These are phyloP conservation scores for Mercurialis annua DNA, from an alignment of 345 rosid genomes.

Conservation along the genomic window DNA sequence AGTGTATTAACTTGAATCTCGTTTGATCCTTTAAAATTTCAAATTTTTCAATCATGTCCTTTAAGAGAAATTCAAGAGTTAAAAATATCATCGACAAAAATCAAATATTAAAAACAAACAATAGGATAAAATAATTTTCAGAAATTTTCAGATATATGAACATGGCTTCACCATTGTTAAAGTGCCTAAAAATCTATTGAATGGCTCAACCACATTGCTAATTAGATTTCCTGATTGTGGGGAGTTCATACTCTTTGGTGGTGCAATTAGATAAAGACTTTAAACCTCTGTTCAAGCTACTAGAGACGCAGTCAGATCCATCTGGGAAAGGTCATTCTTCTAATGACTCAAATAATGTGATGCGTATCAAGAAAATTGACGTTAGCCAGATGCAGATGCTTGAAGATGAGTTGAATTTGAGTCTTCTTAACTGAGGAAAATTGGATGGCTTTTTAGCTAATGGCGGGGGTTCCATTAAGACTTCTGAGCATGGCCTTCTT, in stretches of 20 bases:
- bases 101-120: no score
- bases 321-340: slow-evolving; percentile 50
- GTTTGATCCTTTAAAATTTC: no score
- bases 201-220: slow-evolving; percentile 55
- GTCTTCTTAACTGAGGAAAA: slow-evolving; percentile 52
- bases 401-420: slow-evolving; percentile 78
- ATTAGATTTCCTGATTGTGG: slow-evolving; percentile 92
- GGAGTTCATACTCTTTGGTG: slow-evolving; percentile 72
- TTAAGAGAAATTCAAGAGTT: no score
- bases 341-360: slow-evolving; percentile 51
- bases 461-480: slow-evolving; percentile 42
- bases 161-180: slow-evolving; percentile 64
- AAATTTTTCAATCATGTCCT: no score
- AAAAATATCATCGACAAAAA: no score
- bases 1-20: no score
- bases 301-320: slow-evolving; percentile 55
- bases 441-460: slow-evolving; percentile 47
- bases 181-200: slow-evolving; percentile 62
- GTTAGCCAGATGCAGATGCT: slow-evolving; percentile 73
- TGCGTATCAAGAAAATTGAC: slow-evolving; percentile 70
- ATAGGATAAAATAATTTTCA: no score
- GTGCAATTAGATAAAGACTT: slow-evolving; percentile 92
- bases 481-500: slow-evolving; percentile 50
- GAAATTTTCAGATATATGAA: slow-evolving; percentile 72
- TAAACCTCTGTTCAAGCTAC: slow-evolving; percentile 77